These are phyloP conservation scores for Aspergillus spinulosporus DNA, from an alignment of 2,329 filamentous ascomycete species.

Conservation along the genomic window DNA sequence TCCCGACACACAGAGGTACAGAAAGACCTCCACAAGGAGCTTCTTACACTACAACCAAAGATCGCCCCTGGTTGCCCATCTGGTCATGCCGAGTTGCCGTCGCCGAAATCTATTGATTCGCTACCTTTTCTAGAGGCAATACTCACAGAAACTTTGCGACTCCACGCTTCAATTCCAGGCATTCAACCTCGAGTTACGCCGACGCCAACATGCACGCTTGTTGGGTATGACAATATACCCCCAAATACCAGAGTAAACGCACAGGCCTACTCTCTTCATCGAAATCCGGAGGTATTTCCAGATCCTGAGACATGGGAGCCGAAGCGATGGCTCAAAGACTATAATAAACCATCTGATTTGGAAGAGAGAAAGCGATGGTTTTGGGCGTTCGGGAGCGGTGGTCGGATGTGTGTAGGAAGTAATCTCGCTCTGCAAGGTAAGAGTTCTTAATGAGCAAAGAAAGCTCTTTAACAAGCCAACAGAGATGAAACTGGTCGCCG, in stretches of 20 bases:
- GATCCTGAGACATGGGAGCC: conserved; percentile 51
- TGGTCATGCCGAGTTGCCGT: conserved; percentile 31
- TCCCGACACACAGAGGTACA: conserved; percentile 41
- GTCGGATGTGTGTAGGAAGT: conserved; percentile 52
- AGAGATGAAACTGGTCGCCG: conserved; percentile 73
- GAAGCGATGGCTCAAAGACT: conserved; percentile 50
- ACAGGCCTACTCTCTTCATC: conserved; percentile 55
- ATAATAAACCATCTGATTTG: conserved; percentile 35
- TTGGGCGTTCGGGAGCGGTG: conserved; percentile 54
- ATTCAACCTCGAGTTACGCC: conserved; percentile 59
- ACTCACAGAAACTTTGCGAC: conserved; percentile 61
- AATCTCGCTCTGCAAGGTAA: conserved; percentile 51
- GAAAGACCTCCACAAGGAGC: conserved; percentile 39
- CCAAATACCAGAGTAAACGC: conserved; percentile 47
- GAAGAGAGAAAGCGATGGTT: conserved; percentile 52
- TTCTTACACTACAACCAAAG: conserved; percentile 36
- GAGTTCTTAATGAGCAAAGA: neutral
- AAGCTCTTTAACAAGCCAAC: conserved; percentile 18
- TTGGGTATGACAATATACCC: conserved; percentile 44
- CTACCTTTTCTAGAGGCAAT: conserved; percentile 60
- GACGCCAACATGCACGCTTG: conserved; percentile 41
- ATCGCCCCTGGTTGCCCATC: conserved; percentile 28
- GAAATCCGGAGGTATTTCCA: conserved; percentile 51
- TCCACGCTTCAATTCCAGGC: conserved; percentile 63
- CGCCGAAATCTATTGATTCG: conserved; percentile 47